A percentile compares a stretch with the other conserved stretches of the same genome.
These are phyloP conservation scores for Posidonia australis DNA, from an alignment of 106 monocot species.

Conservation along the genomic window DNA sequence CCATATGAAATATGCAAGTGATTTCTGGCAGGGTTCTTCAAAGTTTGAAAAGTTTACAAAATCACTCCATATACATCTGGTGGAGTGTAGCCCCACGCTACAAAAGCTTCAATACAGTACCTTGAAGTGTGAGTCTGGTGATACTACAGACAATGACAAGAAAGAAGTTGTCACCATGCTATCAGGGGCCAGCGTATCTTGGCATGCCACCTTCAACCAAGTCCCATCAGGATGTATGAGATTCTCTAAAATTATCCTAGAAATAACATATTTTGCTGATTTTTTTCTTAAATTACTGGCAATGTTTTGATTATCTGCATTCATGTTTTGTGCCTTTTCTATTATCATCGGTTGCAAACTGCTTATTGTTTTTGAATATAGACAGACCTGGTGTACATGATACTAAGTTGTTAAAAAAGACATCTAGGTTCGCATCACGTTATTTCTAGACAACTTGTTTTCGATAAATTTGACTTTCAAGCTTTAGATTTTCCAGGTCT, in stretches of 20 bases:
- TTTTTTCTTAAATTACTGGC: background rate
- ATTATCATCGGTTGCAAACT: no score
- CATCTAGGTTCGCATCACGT: no score
- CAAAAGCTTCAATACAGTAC: constrained; percentile 59
- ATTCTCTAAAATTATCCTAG: background rate
- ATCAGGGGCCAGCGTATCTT: constrained; percentile 40
- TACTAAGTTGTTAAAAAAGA: no score
- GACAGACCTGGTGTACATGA: no score
- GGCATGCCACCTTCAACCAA: constrained; percentile 75
- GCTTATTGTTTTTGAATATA: no score
- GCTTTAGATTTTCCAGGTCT: no score
- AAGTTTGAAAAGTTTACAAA: constrained; percentile 69
- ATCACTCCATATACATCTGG: constrained; percentile 66
- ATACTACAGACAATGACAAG: constrained; percentile 14
- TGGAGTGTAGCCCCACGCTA: constrained; percentile 91
- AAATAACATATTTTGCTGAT: background rate
- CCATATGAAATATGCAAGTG: background rate
- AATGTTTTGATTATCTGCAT: no score
- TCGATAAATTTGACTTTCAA: no score
- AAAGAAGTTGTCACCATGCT: constrained; percentile 32
- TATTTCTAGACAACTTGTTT: no score
- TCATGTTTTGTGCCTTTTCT: no score
- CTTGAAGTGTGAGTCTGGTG: constrained; percentile 49
- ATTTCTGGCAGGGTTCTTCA: constrained; percentile 50
- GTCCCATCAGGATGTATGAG: constrained; percentile 84